Conservation (phyloP, 83 land plant genomes). For the Thuja plicata region DNA sequence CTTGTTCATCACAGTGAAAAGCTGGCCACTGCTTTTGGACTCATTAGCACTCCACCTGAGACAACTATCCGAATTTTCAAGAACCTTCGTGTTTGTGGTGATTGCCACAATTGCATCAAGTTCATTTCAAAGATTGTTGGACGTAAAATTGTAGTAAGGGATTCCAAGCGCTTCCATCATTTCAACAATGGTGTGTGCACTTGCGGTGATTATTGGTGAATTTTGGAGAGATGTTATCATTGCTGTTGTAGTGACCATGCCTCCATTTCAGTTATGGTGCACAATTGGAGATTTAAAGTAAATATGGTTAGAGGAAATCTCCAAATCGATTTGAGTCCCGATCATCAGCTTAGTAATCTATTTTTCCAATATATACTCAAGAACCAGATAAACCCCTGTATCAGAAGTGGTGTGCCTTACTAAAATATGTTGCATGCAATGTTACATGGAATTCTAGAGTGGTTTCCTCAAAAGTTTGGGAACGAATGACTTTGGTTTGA, state of each 20-base stretch:
- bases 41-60: conserved; percentile 31
- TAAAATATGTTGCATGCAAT: background rate
- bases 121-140: conserved; percentile 35
- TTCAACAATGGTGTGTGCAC: conserved; percentile 51
- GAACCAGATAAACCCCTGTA: background rate
- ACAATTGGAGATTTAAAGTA: background rate
- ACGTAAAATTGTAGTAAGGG: conserved; percentile 56
- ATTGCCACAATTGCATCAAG: conserved; percentile 53
- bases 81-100: conserved; percentile 58
- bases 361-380: background rate
- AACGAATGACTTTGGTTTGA: background rate
- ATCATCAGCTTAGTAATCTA: background rate
- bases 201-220: conserved; percentile 67
- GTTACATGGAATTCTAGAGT: background rate
- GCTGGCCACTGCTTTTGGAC: conserved; percentile 54
- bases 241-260: background rate
- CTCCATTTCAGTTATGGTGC: background rate
- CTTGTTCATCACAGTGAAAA: conserved; percentile 67
- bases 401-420: background rate
- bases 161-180: conserved; percentile 63
- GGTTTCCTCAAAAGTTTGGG: background rate
- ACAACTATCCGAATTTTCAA: conserved; percentile 50
- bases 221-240: background rate
- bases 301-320: background rate
- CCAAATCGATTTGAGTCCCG: background rate